Percentiles rank a stretch among this genome's conserved stretches.
phyloP scores from a whole-genome alignment of 2,329 filamentous ascomycete species.

The Canariomyces notabilis region DNA sequence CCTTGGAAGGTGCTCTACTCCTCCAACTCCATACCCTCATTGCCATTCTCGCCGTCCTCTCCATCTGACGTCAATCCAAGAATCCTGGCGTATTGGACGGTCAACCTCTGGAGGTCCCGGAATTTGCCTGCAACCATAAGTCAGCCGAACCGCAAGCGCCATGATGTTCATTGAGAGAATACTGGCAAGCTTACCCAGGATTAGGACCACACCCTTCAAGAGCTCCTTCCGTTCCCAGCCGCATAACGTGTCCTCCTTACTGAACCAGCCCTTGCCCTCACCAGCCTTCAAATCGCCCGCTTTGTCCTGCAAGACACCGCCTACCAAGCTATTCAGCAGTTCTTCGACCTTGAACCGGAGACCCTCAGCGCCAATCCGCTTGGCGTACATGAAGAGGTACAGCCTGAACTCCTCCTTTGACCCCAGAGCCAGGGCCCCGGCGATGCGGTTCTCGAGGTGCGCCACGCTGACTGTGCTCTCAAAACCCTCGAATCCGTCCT shows the following conservation, averaged over 20 bases:
- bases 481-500: slow-evolving; percentile 87
- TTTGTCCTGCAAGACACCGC: slow-evolving; percentile 61
- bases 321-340: slow-evolving; percentile 74
- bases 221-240: slow-evolving; percentile 88
- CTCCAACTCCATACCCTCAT: slow-evolving; percentile 24
- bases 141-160: neutral
- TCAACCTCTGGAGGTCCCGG: slow-evolving; percentile 86
- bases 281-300: slow-evolving; percentile 37
- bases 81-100: slow-evolving; percentile 89
- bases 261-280: slow-evolving; percentile 56
- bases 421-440: slow-evolving; percentile 77
- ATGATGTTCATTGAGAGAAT: neutral
- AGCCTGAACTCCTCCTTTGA: slow-evolving; percentile 89
- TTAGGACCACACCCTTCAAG: slow-evolving; percentile 84
- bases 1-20: slow-evolving; percentile 9
- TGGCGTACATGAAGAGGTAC: slow-evolving; percentile 97
- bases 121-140: slow-evolving; percentile 68
- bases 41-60: slow-evolving; percentile 32
- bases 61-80: slow-evolving; percentile 57
- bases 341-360: slow-evolving; percentile 87
- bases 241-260: slow-evolving; percentile 67
- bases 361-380: slow-evolving; percentile 87
- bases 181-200: slow-evolving; percentile 64
- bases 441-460: slow-evolving; percentile 90
- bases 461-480: slow-evolving; percentile 89